A percentile compares a stretch with the other conserved stretches of the same genome.
Evolutionary conservation across 352 stramenopile species (phyloP).

Genomic region (Phytophthora cajani): DNA sequence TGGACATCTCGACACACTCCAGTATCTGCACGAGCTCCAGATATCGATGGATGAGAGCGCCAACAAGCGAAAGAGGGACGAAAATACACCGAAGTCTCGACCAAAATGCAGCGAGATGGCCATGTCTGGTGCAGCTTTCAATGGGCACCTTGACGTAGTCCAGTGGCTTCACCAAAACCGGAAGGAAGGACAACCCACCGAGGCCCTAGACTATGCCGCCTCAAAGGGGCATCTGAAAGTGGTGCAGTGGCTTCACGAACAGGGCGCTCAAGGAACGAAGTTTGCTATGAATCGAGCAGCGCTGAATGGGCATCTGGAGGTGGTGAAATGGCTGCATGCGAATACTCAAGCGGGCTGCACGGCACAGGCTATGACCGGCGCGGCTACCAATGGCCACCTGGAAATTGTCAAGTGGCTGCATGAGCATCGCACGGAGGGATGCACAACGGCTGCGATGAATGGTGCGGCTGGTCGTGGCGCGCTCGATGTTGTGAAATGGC

Average conservation of each 20-base stretch:
- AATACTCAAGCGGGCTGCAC: conserved; percentile 3
- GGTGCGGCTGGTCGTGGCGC: not conserved
- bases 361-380: not conserved
- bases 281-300: not conserved
- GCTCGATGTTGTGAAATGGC: conserved; percentile 9
- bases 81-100: not conserved
- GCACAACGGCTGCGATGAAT: conserved; percentile 5
- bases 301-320: conserved; percentile 4
- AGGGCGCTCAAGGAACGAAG: not conserved
- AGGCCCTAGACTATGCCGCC: not conserved
- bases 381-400: not conserved
- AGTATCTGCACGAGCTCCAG: conserved; percentile 1
- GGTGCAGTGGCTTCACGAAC: conserved; percentile 5
- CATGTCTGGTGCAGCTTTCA: not conserved
- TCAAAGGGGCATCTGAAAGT: not conserved
- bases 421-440: not conserved
- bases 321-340: conserved; percentile 5
- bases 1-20: too few species aligned
- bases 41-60: not conserved
- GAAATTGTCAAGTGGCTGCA: conserved; percentile 10
- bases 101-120: not conserved
- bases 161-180: conserved; percentile 8
- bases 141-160: conserved; percentile 7
- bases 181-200: not conserved
- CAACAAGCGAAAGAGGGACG: not conserved